Base-by-base conservation (phyloP, 768 basidiomycete genomes). In the Collybia sp. region DNA sequence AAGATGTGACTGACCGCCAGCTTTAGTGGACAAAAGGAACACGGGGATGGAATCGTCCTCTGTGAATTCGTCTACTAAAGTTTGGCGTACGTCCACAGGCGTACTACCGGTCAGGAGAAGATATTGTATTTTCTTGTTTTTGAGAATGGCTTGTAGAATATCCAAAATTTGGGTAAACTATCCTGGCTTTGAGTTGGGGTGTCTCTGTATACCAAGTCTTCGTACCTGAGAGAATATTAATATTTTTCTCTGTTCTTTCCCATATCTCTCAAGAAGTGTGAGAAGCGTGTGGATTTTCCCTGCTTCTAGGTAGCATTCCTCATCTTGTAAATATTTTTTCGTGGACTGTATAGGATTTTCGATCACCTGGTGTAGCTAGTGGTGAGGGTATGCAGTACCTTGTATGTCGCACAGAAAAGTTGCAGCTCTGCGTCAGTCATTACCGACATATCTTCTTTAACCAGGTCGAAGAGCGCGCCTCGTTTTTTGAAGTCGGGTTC, bases 401-500 rank as follows among this genome's bases (percentile, higher is more conserved):
- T 92, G 69, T 95, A 95, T 10, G 82, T 80, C 41, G 77, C 76
- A 57, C 87, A 88, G 60, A 94, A 95, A 35, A 79, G 66, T 57
- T 96, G 92, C 31, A 99, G 72, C 66, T 98, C 96, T 6, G 93
- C 86, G 65, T 99, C 96, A 37, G 93, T 95, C 95, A 98, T 98
- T 15, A 96, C 86, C 55, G 88, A 81, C 88, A 99, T 92, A 64
- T 99, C 96, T 63, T 99, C 96, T 60, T 92, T 90, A 42, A 99
- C 92, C 50, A 83, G 79, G 30, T 93, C 80, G 56, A 82, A 89
- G 37, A 88, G 61, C 6, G 87, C 85, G 1, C 83, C 83, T 12
- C 87, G 80, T 62, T 83, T 88, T 66, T 82, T 87, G 66, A 93
- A 98, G 57, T 95, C 91, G 3, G 88, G 83, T 61, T 97, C 95